Evolutionary conservation across 495 filamentous ascomycete genomes (phyloP).

Genomic region (Penicillium flavigenum): DNA sequence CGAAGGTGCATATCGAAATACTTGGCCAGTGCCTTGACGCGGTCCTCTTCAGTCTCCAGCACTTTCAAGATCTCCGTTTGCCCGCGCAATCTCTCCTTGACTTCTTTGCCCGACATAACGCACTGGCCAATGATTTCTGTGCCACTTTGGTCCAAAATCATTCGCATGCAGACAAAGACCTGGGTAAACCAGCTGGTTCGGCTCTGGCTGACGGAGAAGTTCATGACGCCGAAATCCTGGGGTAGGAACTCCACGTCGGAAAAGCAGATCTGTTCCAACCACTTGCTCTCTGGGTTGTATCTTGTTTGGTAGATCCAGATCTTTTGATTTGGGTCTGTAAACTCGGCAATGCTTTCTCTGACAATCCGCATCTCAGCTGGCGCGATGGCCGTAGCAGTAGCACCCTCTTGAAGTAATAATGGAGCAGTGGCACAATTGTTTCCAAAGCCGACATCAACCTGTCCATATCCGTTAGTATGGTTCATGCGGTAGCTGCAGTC

Average conservation of each 20-base stretch:
- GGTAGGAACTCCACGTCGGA: constrained; percentile 59
- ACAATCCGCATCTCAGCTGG: constrained; percentile 51
- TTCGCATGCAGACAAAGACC: constrained; percentile 51
- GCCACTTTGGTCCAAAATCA: constrained; percentile 43
- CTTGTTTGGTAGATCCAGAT: constrained; percentile 62
- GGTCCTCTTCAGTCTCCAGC: constrained; percentile 51
- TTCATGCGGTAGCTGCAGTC: background rate
- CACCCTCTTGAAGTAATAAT: constrained; percentile 48
- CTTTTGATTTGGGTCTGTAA: constrained; percentile 43
- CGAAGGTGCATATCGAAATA: constrained; percentile 57
- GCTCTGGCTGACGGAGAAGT: constrained; percentile 45
- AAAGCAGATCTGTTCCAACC: constrained; percentile 59
- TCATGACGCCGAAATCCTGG: constrained; percentile 61
- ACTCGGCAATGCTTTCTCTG: constrained; percentile 43
- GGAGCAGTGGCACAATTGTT: constrained; percentile 54
- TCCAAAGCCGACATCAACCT: constrained; percentile 75
- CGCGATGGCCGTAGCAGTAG: constrained; percentile 41
- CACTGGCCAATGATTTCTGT: constrained; percentile 54
- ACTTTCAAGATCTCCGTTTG: constrained; percentile 50
- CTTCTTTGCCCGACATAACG: constrained; percentile 52
- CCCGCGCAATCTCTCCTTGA: constrained; percentile 57
- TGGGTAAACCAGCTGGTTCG: constrained; percentile 54
- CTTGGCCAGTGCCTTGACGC: constrained; percentile 52
- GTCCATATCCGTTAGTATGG: constrained; percentile 5
- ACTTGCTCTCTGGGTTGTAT: constrained; percentile 43